These are phyloP conservation scores for Castanopsis chinensis DNA, from an alignment of 306 rosid species.

Conservation along the genomic window DNA sequence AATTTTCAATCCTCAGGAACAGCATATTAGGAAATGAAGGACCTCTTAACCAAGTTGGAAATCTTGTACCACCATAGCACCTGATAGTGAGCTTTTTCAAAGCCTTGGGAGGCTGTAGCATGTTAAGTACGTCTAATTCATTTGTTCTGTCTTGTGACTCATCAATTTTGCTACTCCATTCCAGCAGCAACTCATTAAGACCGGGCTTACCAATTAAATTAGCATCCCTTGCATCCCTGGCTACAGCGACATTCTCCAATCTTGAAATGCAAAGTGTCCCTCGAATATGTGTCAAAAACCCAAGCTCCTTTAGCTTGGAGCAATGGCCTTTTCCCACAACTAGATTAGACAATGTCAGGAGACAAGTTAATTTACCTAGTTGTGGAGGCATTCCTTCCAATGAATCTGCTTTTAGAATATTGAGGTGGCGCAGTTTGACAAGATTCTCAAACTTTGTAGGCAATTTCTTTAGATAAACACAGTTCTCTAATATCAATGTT, in stretches of 20 bases:
- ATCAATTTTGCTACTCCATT: background rate
- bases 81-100: background rate
- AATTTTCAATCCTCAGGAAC: background rate
- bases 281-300: background rate
- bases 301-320: background rate
- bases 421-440: background rate
- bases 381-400: background rate
- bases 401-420: background rate
- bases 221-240: background rate
- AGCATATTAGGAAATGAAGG: constrained; percentile 2
- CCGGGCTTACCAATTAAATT: background rate
- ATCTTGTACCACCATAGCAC: background rate
- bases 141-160: background rate
- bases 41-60: constrained; percentile 11
- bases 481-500: background rate
- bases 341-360: background rate
- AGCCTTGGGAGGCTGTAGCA: background rate
- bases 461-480: background rate
- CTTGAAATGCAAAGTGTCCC: constrained; percentile 1
- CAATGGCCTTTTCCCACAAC: background rate
- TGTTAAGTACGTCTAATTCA: background rate
- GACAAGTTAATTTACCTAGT: background rate
- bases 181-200: background rate
- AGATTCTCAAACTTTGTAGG: background rate
- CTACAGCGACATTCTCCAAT: background rate